A percentile compares a stretch with the other conserved stretches of the same genome.
phyloP scores from a whole-genome alignment of 306 rosid genomes.

The Glycine tomentella region DNA sequence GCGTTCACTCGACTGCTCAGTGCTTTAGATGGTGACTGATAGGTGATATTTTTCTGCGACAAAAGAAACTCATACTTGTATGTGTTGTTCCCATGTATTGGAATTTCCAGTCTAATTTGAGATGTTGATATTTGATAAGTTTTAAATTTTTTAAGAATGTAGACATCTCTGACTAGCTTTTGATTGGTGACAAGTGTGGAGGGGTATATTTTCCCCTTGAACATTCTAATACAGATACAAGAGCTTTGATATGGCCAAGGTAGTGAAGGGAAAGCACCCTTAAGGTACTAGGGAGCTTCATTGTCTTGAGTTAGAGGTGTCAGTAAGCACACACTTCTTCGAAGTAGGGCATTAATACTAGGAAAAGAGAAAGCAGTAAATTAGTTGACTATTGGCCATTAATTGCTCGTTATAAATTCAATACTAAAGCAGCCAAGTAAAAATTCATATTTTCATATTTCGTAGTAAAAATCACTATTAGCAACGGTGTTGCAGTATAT shows the following conservation, averaged over 20 bases:
- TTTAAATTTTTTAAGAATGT: not conserved
- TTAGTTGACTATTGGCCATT: not conserved
- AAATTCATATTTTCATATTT: conserved; percentile 15
- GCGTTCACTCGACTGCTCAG: conserved; percentile 33
- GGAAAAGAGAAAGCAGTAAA: conserved; percentile 27
- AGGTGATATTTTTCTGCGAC: conserved; percentile 5
- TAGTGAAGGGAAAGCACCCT: conserved; percentile 13
- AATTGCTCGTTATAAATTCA: no score
- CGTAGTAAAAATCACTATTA: conserved; percentile 20
- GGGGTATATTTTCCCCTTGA: conserved; percentile 13
- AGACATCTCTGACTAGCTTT: conserved; percentile 1
- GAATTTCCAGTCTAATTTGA: conserved; percentile 3
- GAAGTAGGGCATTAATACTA: not conserved
- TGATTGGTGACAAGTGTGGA: conserved; percentile 31
- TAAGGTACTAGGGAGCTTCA: conserved; percentile 3
- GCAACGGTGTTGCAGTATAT: not conserved
- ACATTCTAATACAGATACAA: conserved; percentile 19
- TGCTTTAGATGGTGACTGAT: conserved; percentile 23
- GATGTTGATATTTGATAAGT: not conserved
- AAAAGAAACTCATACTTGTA: conserved; percentile 23
- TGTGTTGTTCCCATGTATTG: conserved; percentile 22
- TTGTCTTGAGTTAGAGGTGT: not conserved
- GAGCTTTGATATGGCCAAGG: not conserved
- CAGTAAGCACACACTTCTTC: conserved; percentile 6
- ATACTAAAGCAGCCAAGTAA: no score